Conservation (phyloP, 176 grass and related monocot genomes). For the Poa annua region DNA sequence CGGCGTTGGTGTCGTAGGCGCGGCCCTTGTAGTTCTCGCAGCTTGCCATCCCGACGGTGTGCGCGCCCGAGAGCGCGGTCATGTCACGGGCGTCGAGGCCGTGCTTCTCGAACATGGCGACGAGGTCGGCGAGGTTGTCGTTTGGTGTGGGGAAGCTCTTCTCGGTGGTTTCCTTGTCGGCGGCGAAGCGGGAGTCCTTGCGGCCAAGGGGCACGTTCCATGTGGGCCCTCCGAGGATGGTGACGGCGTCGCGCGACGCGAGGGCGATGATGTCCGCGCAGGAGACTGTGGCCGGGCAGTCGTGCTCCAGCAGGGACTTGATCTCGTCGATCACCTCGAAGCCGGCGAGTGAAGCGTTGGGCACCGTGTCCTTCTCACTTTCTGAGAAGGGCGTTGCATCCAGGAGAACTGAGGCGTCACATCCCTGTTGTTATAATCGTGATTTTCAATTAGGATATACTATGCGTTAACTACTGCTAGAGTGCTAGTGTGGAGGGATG, state of each 20-base stretch:
- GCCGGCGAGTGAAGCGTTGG: constrained; percentile 38
- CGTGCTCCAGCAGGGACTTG: too few relatives aligned
- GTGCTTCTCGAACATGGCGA: constrained; percentile 34
- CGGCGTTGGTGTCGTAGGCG: constrained; percentile 22
- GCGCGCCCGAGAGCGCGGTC: constrained; percentile 55
- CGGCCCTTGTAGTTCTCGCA: constrained; percentile 4
- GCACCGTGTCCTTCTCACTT: constrained; percentile 36
- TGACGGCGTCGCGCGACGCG: neutral
- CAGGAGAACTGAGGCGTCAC: constrained; percentile 58
- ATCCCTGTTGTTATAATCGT: constrained; percentile 30
- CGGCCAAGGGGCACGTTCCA: constrained; percentile 72
- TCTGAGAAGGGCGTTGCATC: constrained; percentile 40
- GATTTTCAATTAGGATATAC: neutral
- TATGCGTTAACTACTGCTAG: neutral
- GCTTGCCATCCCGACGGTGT: constrained; percentile 42
- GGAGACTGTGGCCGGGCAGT: neutral
- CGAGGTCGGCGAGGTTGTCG: constrained; percentile 24
- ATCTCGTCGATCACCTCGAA: too few relatives aligned
- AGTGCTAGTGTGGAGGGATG: too few relatives aligned
- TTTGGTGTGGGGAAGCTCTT: constrained; percentile 41
- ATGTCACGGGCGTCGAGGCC: constrained; percentile 22
- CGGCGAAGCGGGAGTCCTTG: constrained; percentile 50
- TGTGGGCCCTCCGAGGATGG: constrained; percentile 50
- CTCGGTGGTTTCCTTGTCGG: constrained; percentile 32
- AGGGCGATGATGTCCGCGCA: too few relatives aligned